phyloP scores from a whole-genome alignment of 2,329 filamentous ascomycete genomes.

The Sclerotinia spermophila region DNA sequence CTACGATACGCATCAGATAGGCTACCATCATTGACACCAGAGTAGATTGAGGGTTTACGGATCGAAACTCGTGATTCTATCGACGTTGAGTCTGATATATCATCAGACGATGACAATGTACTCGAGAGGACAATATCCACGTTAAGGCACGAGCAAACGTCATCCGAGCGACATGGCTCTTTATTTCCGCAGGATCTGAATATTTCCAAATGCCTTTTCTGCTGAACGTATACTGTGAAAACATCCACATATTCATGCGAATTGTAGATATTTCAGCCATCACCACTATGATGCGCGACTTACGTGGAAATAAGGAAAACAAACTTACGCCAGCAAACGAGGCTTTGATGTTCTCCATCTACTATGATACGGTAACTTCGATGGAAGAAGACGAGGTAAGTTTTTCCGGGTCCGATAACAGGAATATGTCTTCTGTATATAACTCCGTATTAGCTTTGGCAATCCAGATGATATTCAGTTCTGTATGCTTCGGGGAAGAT shows the following conservation, averaged over 20 bases:
- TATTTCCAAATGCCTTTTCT: conserved; percentile 50
- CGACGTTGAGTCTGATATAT: conserved; percentile 37
- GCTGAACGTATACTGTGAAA: conserved; percentile 48
- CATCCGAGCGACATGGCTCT: conserved; percentile 49
- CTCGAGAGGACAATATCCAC: conserved; percentile 37
- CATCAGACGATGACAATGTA: conserved; percentile 41
- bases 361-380: conserved; percentile 52
- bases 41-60: conserved; percentile 45
- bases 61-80: conserved; percentile 37
- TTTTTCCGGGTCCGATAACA: conserved; percentile 3
- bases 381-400: conserved; percentile 56
- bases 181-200: conserved; percentile 47
- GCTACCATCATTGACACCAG: conserved; percentile 24
- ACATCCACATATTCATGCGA: conserved; percentile 46
- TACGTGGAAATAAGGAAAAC: conserved; percentile 36
- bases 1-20: conserved; percentile 17
- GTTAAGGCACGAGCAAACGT: conserved; percentile 42
- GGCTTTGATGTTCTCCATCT: conserved; percentile 54
- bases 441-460: background rate
- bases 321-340: conserved; percentile 45
- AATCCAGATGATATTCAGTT: background rate
- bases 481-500: background rate
- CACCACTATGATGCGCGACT: conserved; percentile 39
- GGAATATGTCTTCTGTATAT: background rate
- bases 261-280: conserved; percentile 47